Percentiles rank a stretch among this genome's conserved stretches.
These are phyloP conservation scores for Silene uniflora DNA, from an alignment of 148 eudicot genomes.

Conservation along the genomic window DNA sequence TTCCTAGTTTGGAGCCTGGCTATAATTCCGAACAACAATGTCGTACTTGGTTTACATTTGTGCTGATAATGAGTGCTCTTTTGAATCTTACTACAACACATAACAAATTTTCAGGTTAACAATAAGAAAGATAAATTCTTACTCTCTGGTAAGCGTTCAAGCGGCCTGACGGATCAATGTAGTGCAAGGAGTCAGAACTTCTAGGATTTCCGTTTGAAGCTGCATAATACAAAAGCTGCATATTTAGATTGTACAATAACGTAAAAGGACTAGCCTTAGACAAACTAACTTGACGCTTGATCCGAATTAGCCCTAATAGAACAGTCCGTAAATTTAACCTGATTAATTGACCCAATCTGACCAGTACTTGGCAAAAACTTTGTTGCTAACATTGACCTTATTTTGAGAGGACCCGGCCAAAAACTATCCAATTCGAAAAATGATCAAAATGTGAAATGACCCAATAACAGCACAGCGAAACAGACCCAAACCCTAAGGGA, in stretches of 20 bases:
- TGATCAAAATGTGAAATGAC: too few relatives aligned
- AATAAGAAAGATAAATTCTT: constrained; percentile 17
- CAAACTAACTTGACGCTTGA: neutral
- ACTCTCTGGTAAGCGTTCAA: constrained; percentile 91
- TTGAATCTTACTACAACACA: too few relatives aligned
- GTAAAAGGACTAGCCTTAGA: too few relatives aligned
- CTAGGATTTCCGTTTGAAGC: constrained; percentile 87
- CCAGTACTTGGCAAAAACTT: too few relatives aligned
- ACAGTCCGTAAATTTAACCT: too few relatives aligned
- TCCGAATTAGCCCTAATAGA: neutral
- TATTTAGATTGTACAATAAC: constrained; percentile 4
- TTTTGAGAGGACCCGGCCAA: too few relatives aligned
- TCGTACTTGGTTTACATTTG: neutral
- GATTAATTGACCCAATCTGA: too few relatives aligned
- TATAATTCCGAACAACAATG: too few relatives aligned
- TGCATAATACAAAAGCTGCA: constrained; percentile 24
- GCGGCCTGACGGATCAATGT: constrained; percentile 76
- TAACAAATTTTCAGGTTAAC: neutral
- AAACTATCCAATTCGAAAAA: too few relatives aligned
- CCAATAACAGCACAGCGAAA: too few relatives aligned
- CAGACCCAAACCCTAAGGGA: too few relatives aligned
- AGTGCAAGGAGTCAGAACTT: constrained; percentile 64
- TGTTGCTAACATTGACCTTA: too few relatives aligned
- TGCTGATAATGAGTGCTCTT: neutral
- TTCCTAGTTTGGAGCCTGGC: neutral